Base-by-base conservation (phyloP, 2,329 filamentous ascomycete species). In the Penicillium sp. region DNA sequence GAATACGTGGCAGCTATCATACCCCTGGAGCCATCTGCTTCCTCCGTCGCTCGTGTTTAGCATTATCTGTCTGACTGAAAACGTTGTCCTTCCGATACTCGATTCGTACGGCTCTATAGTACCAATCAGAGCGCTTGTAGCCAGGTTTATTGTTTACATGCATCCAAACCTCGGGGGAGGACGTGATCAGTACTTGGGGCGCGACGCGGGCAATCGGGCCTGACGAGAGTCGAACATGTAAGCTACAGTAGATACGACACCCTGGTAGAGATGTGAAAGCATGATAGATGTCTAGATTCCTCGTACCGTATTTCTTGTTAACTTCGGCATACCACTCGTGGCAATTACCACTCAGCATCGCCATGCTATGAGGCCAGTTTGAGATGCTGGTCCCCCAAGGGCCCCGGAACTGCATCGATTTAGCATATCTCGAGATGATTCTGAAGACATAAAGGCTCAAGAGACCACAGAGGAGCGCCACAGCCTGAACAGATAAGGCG, bases 21-120 rank as follows among this genome's bases (percentile, higher is more conserved):
- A 59, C 57, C 42, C 54, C 57, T 40, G 52, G 52, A 42, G 57
- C 57, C 55, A 59, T 59, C 43, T 59, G 55, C 39, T 58, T 59
- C 34, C 57, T 58, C n/a, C 55, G 52, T 34, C 32, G 32, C 5
- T 51, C 52, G 10, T 59, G 57, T 41, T 58, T 58, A 12, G 24
- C 33, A 4, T 56, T 54, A 40, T 59, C 52, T 12, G 57, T 59
- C 42, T 59, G 52, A 26, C 49, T 58, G 47, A 59, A 58, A 34
- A 59, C 49, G 27, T 59, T 59, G 30, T 59, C 57, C 20, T 30
- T 51, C 17, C 49, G 49, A 15, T 59, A 48, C 47, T 59, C 57
- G 13, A 59, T 52, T n/a, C 57, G 52, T 17, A 26, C 15, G 7
- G 55, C 57, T 13, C 7, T 30, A 30, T 58, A 59, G 26, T 58